These are phyloP conservation scores for Exophiala lecanii-corni DNA, from an alignment of 2,329 filamentous ascomycete genomes.

Conservation along the genomic window DNA sequence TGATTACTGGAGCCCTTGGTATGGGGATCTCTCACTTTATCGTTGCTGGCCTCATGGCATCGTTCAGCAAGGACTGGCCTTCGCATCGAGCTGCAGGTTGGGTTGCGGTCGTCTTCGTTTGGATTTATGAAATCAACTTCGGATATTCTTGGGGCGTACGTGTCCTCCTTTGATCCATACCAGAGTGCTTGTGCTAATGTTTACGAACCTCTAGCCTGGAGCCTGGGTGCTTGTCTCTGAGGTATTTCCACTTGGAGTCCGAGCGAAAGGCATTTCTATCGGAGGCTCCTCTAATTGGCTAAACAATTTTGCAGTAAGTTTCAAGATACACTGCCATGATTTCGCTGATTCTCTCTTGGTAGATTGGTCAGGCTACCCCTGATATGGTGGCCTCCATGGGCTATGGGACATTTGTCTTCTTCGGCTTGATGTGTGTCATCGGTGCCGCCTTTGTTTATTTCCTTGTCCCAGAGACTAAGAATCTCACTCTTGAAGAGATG, in stretches of 20 bases:
- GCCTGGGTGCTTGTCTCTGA: slow-evolving; percentile 71
- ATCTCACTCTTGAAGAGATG: slow-evolving; percentile 29
- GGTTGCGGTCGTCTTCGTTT: slow-evolving; percentile 55
- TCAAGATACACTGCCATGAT: neutral
- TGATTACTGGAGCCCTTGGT: slow-evolving; percentile 55
- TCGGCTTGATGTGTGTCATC: slow-evolving; percentile 55
- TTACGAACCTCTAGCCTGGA: slow-evolving; percentile 25
- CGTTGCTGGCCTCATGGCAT: slow-evolving; percentile 63
- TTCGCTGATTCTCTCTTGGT: neutral
- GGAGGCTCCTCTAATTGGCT: slow-evolving; percentile 59
- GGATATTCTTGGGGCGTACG: slow-evolving; percentile 60
- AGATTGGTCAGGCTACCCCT: slow-evolving; percentile 32
- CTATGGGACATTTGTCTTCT: slow-evolving; percentile 70
- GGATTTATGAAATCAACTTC: slow-evolving; percentile 70
- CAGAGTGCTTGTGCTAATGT: neutral
- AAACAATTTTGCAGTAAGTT: slow-evolving; percentile 8
- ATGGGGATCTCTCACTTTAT: slow-evolving; percentile 69
- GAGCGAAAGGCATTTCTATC: slow-evolving; percentile 65
- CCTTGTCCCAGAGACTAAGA: slow-evolving; percentile 32
- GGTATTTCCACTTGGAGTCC: slow-evolving; percentile 66
- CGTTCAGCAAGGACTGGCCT: slow-evolving; percentile 54
- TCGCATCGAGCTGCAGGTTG: slow-evolving; percentile 60
- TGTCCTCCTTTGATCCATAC: neutral
- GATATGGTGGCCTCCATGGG: slow-evolving; percentile 60
- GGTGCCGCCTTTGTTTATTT: slow-evolving; percentile 17